Base-by-base conservation (phyloP, 352 stramenopile species). In the Globisporangium camurandrum region DNA sequence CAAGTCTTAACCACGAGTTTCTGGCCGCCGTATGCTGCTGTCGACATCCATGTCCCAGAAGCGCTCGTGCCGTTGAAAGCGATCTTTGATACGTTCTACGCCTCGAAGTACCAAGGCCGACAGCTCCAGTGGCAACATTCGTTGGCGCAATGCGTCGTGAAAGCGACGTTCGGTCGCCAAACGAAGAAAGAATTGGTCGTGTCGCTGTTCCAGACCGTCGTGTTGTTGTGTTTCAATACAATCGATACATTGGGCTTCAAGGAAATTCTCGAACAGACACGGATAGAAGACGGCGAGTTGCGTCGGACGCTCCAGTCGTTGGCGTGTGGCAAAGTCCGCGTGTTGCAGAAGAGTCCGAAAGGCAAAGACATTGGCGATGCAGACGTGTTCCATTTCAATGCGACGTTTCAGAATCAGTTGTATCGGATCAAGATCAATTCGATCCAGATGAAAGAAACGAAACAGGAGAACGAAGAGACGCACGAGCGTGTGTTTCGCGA, bases 181-280 rank as follows among this genome's bases (percentile, higher is more conserved):
- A 73, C 83, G 34, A 76, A 84, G 20, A 88, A 99, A 59, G 96
- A 99, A 43, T 66, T 99, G 0, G 97, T 86, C 40, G 96, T 99
- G 23, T 97, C 93, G 20, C 98, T 96, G 7, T 99, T 98, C 62
- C 95, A 99, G 74, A 98, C 98, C 61, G 96, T 96, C 49, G 98
- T 99, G 39, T 72, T 99, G 27, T 84, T 98, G 61, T 64, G 99
- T 7, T 99, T 99, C 75, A 99, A 99, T 65, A 72, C 87, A 30
- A 63, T 71, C 12, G 80, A 85, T 0, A 58, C 64, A 28, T 90
- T 74, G 78, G 57, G 66, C 10, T 90, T 97, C 46, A 80, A 86
- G 19, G 78, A 98, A 11, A 95, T 99, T 36, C 62, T 80, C 26
- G 75, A 93, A 30, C 66, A 74, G 45, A 98, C 93, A 0, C 63